Evolutionary conservation across 371 early-diverging fungal species (phyloP), one percentile per base, ranked within the genome.

Genomic region (Mortierella sp.): DNA sequence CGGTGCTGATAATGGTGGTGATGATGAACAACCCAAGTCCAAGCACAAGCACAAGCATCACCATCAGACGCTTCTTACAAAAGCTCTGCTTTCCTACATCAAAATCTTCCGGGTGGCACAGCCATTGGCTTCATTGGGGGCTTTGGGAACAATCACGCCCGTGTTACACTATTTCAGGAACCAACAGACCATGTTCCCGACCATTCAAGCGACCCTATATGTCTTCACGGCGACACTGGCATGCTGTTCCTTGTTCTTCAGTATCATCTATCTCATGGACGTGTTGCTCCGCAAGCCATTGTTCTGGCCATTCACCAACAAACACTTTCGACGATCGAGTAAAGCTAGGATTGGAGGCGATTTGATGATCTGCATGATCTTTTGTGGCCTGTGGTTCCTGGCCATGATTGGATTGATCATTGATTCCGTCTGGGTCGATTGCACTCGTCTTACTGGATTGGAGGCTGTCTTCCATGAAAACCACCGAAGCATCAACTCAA

Each of bases 341-440:
- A 63, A 41, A 24, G 77, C 69, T 13, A 50, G 77, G 47, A 76
- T 76, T 14, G 69, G 77, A 0, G 77, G 69, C 1, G 77, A 76
- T 41, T 27, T 76, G 59, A 69, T 76, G 5, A 46, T 76, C 45
- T 76, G 69, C 24, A 76, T 76, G 69, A 54, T 64, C 46, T 76
- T 76, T 51, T 65, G 77, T 50, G 77, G 77, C 29, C 49, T 68
- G 4, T 76, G 77, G 77, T 76, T 76, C 66, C 49, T 76, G 41
- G 49, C 77, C 16, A 21, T 69, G 12, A 41, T 76, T 0, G 77
- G 77, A 0, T 25, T 76, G 25, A 65, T 76, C 13, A 76, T 76
- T 39, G 77, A 76, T 34, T 44, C 77, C 25, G 16, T 65, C 4
- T 64, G 54, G 63, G 77, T 76, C 28, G 77, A 76, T 43, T 76